These are phyloP conservation scores for Voacanga thouarsii DNA, from an alignment of 257 asterid species.

Conservation along the genomic window DNA sequence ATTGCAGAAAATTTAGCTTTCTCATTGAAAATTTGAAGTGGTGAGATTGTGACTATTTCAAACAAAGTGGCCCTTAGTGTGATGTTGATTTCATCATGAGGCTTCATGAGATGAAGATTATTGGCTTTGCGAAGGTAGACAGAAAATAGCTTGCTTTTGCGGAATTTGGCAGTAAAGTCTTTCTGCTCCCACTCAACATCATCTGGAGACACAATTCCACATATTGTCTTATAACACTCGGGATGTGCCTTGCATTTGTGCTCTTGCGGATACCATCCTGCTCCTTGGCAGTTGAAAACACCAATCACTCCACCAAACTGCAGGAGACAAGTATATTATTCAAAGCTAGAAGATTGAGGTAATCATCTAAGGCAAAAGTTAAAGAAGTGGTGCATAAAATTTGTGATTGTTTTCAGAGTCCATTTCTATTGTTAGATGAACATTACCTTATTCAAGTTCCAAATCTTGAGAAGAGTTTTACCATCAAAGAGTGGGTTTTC, in stretches of 20 bases:
- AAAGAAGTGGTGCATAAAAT: no score
- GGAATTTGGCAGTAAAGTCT: constrained; percentile 17
- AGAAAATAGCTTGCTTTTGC: constrained; percentile 17
- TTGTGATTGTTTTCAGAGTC: neutral
- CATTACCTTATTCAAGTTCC: constrained; percentile 84
- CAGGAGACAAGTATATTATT: neutral
- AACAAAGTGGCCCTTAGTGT: constrained; percentile 29
- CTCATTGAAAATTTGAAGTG: constrained; percentile 15
- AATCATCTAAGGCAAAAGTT: no score
- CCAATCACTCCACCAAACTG: constrained; percentile 88
- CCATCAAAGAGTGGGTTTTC: constrained; percentile 82
- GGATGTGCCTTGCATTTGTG: constrained; percentile 56
- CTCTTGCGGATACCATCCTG: constrained; percentile 84
- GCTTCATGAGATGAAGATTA: constrained; percentile 29
- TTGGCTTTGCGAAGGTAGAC: constrained; percentile 30
- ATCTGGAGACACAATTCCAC: constrained; percentile 46
- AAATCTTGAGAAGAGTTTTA: constrained; percentile 75
- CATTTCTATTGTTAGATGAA: neutral
- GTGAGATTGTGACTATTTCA: constrained; percentile 32
- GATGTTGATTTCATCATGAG: constrained; percentile 13
- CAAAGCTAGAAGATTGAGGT: neutral
- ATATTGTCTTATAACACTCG: constrained; percentile 31
- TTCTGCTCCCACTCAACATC: constrained; percentile 52
- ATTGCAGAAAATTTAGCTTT: constrained; percentile 31
- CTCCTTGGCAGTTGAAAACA: constrained; percentile 90